Percentiles rank a stretch among this genome's conserved stretches.
These are phyloP conservation scores for Aspergillus sp. DNA, from an alignment of 2,329 filamentous ascomycete species.

Conservation along the genomic window DNA sequence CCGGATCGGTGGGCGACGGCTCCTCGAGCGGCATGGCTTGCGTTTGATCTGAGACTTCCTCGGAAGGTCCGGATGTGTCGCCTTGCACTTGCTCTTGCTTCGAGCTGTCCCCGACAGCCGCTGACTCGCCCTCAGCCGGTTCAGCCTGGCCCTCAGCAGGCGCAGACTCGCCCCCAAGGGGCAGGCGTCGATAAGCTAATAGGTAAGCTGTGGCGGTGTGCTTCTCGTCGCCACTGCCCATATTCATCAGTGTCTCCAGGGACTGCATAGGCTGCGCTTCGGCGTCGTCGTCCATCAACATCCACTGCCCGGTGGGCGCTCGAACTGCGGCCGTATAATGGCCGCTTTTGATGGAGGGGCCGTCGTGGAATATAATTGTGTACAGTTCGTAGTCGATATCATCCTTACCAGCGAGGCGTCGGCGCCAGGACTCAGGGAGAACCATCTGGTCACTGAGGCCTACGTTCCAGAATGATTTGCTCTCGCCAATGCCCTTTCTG, in stretches of 20 bases:
- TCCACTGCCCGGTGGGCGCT: constrained; percentile 18
- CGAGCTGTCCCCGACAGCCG: no score
- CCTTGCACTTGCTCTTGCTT: no score
- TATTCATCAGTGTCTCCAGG: background rate
- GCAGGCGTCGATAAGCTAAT: constrained; percentile 23
- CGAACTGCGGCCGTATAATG: constrained; percentile 28
- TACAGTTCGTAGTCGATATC: constrained; percentile 26
- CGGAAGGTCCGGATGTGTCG: no score
- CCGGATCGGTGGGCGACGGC: no score
- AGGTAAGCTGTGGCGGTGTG: constrained; percentile 13
- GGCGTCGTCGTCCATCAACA: constrained; percentile 11
- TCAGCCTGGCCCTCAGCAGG: background rate
- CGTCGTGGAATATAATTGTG: constrained; percentile 24
- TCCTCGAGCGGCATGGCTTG: no score
- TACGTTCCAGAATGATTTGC: background rate
- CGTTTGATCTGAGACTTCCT: no score
- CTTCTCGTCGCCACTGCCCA: background rate
- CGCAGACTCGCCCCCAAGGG: background rate
- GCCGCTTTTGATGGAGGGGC: constrained; percentile 1
- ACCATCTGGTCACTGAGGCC: constrained; percentile 4
- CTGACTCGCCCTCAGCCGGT: background rate
- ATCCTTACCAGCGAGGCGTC: background rate
- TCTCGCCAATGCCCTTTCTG: background rate
- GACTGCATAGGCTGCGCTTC: background rate
- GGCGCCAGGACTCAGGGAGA: constrained; percentile 7